A percentile compares a stretch with the other conserved stretches of the same genome.
Conservation (phyloP, 139 green algal genomes). For the Penium margaritaceum region DNA sequence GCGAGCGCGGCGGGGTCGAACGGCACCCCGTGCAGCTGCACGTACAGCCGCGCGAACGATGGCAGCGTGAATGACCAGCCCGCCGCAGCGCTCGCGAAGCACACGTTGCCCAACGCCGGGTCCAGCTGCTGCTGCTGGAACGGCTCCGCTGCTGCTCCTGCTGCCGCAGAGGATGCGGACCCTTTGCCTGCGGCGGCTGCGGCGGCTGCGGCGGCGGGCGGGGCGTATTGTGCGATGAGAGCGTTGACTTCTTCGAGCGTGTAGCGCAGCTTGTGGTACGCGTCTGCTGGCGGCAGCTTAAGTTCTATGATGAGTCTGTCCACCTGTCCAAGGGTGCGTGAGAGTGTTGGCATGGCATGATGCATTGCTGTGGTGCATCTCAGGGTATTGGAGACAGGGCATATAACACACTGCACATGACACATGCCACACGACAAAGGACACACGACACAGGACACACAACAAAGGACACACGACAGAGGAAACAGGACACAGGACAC, state of each 20-base stretch:
- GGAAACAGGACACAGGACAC: too few relatives aligned
- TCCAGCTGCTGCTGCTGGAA: conserved; percentile 43
- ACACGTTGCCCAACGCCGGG: conserved; percentile 80
- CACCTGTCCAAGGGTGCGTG: too few relatives aligned
- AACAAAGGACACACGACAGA: too few relatives aligned
- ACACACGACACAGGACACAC: too few relatives aligned
- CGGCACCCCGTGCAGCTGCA: conserved; percentile 53
- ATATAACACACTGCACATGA: too few relatives aligned
- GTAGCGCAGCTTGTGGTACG: conserved; percentile 94
- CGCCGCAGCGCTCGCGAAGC: conserved; percentile 59
- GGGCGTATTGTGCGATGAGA: conserved; percentile 11
- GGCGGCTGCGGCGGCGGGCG: background rate
- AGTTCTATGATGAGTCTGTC: conserved; percentile 93
- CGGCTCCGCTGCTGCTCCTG: background rate
- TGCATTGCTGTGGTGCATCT: too few relatives aligned
- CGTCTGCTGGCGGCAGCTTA: conserved; percentile 91
- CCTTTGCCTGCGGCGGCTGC: background rate
- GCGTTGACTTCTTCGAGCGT: conserved; percentile 85
- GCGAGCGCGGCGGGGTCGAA: conserved; percentile 60
- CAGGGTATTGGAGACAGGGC: too few relatives aligned
- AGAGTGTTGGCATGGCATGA: too few relatives aligned
- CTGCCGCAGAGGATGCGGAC: too few relatives aligned
- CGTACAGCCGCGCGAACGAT: conserved; percentile 80
- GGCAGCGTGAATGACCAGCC: conserved; percentile 88
- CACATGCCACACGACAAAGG: too few relatives aligned